phyloP scores from a whole-genome alignment of 2,329 filamentous ascomycete genomes.

The Colletotrichum sp. region DNA sequence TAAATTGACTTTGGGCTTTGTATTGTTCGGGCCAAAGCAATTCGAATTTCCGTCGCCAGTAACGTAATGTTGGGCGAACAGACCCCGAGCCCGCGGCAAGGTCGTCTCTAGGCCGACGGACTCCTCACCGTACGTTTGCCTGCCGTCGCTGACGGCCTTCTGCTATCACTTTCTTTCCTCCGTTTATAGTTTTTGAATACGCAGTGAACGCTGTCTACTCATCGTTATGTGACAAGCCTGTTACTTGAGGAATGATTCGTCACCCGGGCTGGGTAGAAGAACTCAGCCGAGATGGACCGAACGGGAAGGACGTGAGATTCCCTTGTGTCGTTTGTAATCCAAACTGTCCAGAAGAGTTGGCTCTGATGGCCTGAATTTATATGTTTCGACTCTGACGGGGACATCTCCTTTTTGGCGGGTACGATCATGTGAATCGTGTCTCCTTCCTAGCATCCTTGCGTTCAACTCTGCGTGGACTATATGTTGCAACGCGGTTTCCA shows the following conservation, averaged over 20 bases:
- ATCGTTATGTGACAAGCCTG: not conserved
- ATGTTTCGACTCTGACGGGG: too few relatives aligned
- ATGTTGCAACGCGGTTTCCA: too few relatives aligned
- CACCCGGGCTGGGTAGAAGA: not conserved
- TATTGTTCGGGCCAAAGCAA: not conserved
- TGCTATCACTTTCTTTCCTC: not conserved
- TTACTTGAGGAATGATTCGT: not conserved
- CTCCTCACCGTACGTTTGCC: not conserved
- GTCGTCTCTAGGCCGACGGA: not conserved
- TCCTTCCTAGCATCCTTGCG: too few relatives aligned
- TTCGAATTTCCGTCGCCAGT: not conserved
- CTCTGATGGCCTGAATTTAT: too few relatives aligned
- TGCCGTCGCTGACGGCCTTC: not conserved
- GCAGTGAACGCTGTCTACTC: not conserved
- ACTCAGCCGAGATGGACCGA: not conserved
- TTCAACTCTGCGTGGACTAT: too few relatives aligned
- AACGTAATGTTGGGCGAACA: not conserved
- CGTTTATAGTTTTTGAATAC: not conserved
- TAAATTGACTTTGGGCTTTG: not conserved
- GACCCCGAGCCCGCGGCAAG: not conserved
- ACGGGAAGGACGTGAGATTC: too few relatives aligned
- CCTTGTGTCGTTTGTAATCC: too few relatives aligned
- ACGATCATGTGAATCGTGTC: too few relatives aligned
- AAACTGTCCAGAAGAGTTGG: too few relatives aligned
- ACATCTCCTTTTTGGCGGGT: too few relatives aligned